These are phyloP conservation scores for Moricandia arvensis DNA, from an alignment of 345 rosid genomes.

Conservation along the genomic window DNA sequence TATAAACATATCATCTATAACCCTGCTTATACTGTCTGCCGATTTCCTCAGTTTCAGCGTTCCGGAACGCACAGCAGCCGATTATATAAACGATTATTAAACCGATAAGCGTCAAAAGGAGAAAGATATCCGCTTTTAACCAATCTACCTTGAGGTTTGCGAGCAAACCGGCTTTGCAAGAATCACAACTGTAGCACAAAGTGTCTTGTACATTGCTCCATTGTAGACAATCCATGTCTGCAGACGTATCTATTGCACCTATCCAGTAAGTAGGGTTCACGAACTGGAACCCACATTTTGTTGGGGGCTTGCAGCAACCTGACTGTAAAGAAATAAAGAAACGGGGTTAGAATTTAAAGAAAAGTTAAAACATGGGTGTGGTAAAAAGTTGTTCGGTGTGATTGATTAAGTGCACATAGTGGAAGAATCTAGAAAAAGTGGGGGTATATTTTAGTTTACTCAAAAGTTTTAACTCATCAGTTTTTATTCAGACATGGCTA, in stretches of 20 bases:
- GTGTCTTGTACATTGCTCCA: slow-evolving; percentile 85
- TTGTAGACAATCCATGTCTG: slow-evolving; percentile 88
- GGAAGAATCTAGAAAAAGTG: slow-evolving; percentile 35
- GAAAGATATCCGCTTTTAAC: slow-evolving; percentile 62
- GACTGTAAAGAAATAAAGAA: slow-evolving; percentile 40
- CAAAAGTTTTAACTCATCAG: background rate
- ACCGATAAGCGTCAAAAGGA: slow-evolving; percentile 57
- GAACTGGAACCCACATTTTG: slow-evolving; percentile 53
- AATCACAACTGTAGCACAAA: slow-evolving; percentile 72
- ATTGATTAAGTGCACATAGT: slow-evolving; percentile 26
- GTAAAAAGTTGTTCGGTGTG: background rate
- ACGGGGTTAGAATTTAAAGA: slow-evolving; percentile 11
- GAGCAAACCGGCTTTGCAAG: slow-evolving; percentile 88
- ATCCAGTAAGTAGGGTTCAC: slow-evolving; percentile 64
- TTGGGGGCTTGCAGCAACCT: slow-evolving; percentile 71
- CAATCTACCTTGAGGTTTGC: slow-evolving; percentile 72
- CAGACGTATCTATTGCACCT: slow-evolving; percentile 39
- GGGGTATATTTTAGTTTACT: background rate
- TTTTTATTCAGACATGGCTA: background rate
- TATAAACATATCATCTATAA: slow-evolving; percentile 46
- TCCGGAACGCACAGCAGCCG: slow-evolving; percentile 80
- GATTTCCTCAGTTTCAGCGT: slow-evolving; percentile 75
- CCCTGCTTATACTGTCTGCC: slow-evolving; percentile 83
- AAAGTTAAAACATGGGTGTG: background rate
- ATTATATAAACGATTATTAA: slow-evolving; percentile 58